Evolutionary conservation across 352 stramenopile species (phyloP).

Genomic region (Globisporangium camurandrum): DNA sequence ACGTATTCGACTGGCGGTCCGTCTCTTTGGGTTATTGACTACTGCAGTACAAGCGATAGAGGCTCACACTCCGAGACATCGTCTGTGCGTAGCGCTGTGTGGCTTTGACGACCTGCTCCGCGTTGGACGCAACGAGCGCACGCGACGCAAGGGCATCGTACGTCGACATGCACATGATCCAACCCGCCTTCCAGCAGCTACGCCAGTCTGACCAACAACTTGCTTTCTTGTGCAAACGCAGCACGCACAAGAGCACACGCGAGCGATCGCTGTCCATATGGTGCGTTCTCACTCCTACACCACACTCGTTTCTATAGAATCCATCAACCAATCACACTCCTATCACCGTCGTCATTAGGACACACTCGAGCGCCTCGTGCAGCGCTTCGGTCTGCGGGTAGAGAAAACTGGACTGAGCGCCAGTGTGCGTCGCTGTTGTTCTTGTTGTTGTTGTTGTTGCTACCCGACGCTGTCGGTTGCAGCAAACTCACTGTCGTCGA

Average conservation of each 20-base stretch:
- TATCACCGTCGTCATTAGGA: not conserved
- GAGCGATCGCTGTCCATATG: constrained; percentile 22
- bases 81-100: constrained; percentile 29
- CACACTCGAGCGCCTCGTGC: constrained; percentile 9
- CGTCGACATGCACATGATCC: not conserved
- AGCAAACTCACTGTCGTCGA: no score
- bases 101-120: constrained; percentile 45
- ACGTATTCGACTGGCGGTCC: constrained; percentile 43
- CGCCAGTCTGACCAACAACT: not conserved
- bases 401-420: constrained; percentile 12
- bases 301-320: no score
- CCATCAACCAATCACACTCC: no score
- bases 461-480: no score
- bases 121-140: not conserved
- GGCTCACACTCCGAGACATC: not conserved
- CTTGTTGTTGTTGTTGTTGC: no score
- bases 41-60: no score
- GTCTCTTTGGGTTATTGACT: not conserved
- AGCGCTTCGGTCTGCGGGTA: constrained; percentile 22
- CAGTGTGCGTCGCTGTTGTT: constrained; percentile 7
- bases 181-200: no score
- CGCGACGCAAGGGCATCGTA: constrained; percentile 32
- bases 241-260: constrained; percentile 30
- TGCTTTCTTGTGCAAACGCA: constrained; percentile 1
- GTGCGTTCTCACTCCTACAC: not conserved